Base-by-base conservation (phyloP, 2,329 filamentous ascomycete genomes). In the Cercospora sp. region DNA sequence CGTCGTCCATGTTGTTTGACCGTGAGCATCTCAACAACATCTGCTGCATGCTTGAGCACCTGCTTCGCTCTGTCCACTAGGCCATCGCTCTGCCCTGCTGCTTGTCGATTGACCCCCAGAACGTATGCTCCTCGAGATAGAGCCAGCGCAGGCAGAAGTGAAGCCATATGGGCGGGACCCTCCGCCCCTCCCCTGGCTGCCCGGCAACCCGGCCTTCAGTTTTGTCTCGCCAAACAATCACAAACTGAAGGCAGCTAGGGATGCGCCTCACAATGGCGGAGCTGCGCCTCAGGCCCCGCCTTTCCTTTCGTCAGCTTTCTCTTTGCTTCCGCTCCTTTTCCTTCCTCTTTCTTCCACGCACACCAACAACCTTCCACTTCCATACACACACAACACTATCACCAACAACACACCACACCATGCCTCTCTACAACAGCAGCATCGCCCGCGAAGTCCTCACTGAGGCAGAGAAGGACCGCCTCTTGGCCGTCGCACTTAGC, bases 391-490 rank as follows among this genome's bases (percentile, higher is more conserved):
- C 23, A 13, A 30, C 60, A 58, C 20, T 26, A 62, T 28, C 62
- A 45, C 30, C 64, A 63, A 58, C 53, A 31, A 13, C 26, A 57
- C 20, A 45, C 48, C 36, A 28, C 42, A 63, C 40, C 33, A 69
- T 60, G 62, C 73, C 75, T 69, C 33, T 68, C 20, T 75, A 76
- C 74, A 65, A 76, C 64, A 77, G 69, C 72, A 48, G 66, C 9
- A 67, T 71, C 53, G 74, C 73, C 45, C 74, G 73, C 61, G 45
- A 48, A 16, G 60, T 69, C 20, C 69, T 78, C 55, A 72, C 16
- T 33, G 73, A 78, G 3, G 63, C 26, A 20, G 76, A 78, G 33
- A 78, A 75, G 67, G 71, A 77, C 51, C 75, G 75, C 66, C 66
- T 77, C 61, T 33, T 77, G 31, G 72, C 69, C 51, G 42, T 75